Evolutionary conservation across 1,284 basidiomycete genomes (phyloP), one percentile per base, ranked within the genome.

Genomic region (Cutaneotrichosporon cavernicola): DNA sequence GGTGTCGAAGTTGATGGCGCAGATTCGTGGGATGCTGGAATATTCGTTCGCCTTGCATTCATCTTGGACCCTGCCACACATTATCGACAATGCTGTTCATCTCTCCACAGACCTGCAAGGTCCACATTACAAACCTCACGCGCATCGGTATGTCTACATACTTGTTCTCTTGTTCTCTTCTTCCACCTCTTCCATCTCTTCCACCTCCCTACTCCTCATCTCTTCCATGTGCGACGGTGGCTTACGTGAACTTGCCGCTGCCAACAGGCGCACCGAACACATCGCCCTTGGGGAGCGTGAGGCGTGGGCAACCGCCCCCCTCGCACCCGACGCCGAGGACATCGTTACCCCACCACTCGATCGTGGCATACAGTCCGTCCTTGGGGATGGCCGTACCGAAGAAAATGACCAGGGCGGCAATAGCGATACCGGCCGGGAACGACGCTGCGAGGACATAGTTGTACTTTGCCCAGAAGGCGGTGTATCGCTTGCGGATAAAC

Each of bases 371-470:
- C 18, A 58, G 66, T 34, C 65, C 66, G 32, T 66, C 59, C 43
- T 46, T 46, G 36, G 67, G 66, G 13, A 72, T 60, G 34, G 65
- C 34, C 21, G 69, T 56, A 34, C 61, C 57, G 69, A 77, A 77
- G 69, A 78, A 79, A 64, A 77, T 77, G 63, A 76, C 58, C 22
- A 79, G 56, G 38, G 70, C 69, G 21, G 67, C 66, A 49, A 82
- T 50, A 21, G 76, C 75, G 56, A 80, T 77, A 32, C 79, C 81
- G 38, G 75, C 72, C 9, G 80, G 75, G 51, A 78, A 68, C 13
- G 75, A 76, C 1, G 77, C 79, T 21, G 75, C 74, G 43, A 78
- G 56, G 43, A 80, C 73, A 65, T 76, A 81, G 71, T 74, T 76
- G 69, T 77, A 81, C 62, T 68, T 65, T 30, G 68, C 57, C 80